A percentile compares a stretch with the other conserved stretches of the same genome.
These are phyloP conservation scores for Xylaria cubensis DNA, from an alignment of 495 filamentous ascomycete species.

Conservation along the genomic window DNA sequence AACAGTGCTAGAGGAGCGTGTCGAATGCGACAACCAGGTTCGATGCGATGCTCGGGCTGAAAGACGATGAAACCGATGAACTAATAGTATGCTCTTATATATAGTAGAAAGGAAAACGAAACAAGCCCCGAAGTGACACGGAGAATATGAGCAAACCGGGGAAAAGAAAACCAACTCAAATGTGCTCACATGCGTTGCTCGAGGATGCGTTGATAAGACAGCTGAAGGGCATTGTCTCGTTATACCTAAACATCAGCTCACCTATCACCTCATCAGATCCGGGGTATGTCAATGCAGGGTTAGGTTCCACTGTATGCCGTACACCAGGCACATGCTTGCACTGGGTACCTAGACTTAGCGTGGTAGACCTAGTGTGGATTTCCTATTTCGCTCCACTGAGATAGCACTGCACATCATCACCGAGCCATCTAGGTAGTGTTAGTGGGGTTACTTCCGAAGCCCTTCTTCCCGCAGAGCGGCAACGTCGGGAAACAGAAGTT, in stretches of 20 bases:
- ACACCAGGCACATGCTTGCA: neutral
- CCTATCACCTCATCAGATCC: constrained; percentile 14
- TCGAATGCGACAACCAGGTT: neutral
- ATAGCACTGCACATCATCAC: neutral
- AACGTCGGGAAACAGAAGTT: constrained; percentile 6
- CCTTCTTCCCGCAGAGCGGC: neutral
- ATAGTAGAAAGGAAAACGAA: neutral
- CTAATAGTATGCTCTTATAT: too few species aligned
- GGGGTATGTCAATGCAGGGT: constrained; percentile 6
- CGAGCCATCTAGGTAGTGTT: neutral
- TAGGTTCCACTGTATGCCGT: constrained; percentile 3
- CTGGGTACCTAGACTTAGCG: constrained; percentile 1
- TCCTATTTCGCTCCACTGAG: neutral
- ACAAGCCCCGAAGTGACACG: constrained; percentile 5
- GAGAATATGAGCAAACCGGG: neutral
- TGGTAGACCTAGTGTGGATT: neutral
- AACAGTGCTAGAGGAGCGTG: neutral
- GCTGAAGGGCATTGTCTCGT: constrained; percentile 21
- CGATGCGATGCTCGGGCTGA: neutral
- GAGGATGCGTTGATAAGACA: constrained; percentile 17
- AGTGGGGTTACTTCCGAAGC: constrained; percentile 10
- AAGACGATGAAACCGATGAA: neutral
- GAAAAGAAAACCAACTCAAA: constrained; percentile 40
- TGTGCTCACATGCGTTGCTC: constrained; percentile 32
- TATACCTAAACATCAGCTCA: constrained; percentile 16